These are phyloP conservation scores for Skeletonema tropicum DNA, from an alignment of 108 stramenopile genomes.

Conservation along the genomic window DNA sequence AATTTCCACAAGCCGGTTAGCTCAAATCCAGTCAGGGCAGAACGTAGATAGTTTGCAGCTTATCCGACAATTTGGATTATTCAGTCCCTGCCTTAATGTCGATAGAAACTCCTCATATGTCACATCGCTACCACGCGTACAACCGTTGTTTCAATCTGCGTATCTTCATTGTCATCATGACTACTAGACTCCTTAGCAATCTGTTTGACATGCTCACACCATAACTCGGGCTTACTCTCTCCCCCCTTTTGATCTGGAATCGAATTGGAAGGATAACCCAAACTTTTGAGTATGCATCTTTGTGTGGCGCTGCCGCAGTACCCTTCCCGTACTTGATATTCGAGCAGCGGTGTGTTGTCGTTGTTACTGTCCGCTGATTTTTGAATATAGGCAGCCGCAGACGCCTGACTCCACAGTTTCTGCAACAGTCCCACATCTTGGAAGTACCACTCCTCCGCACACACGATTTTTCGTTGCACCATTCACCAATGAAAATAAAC, in stretches of 20 bases:
- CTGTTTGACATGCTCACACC: slow-evolving; percentile 29
- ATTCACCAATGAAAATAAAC: slow-evolving; percentile 18
- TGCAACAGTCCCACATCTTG: slow-evolving; percentile 21
- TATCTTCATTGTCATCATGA: slow-evolving; percentile 4
- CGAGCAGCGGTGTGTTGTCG: slow-evolving; percentile 29
- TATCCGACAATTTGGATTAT: slow-evolving; percentile 28
- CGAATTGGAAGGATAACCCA: slow-evolving; percentile 8
- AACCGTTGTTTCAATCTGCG: slow-evolving; percentile 17
- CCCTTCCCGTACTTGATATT: slow-evolving; percentile 47
- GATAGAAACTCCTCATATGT: slow-evolving; percentile 32
- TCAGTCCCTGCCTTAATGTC: slow-evolving; percentile 22
- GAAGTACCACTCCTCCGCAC: slow-evolving; percentile 26
- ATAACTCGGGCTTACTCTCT: slow-evolving; percentile 28
- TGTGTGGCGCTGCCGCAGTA: slow-evolving; percentile 51
- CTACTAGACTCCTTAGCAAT: slow-evolving; percentile 27
- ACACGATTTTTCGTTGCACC: slow-evolving; percentile 11
- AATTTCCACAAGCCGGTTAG: neutral
- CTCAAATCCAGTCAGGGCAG: slow-evolving; percentile 36
- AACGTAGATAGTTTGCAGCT: slow-evolving; percentile 44
- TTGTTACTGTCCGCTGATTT: neutral
- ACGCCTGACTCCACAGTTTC: slow-evolving; percentile 22
- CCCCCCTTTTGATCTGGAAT: slow-evolving; percentile 24
- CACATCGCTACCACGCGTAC: slow-evolving; percentile 19
- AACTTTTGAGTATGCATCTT: slow-evolving; percentile 38
- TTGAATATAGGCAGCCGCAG: slow-evolving; percentile 30